Base-by-base conservation (phyloP, 2,329 filamentous ascomycete species). In the Ascomycota sp. region DNA sequence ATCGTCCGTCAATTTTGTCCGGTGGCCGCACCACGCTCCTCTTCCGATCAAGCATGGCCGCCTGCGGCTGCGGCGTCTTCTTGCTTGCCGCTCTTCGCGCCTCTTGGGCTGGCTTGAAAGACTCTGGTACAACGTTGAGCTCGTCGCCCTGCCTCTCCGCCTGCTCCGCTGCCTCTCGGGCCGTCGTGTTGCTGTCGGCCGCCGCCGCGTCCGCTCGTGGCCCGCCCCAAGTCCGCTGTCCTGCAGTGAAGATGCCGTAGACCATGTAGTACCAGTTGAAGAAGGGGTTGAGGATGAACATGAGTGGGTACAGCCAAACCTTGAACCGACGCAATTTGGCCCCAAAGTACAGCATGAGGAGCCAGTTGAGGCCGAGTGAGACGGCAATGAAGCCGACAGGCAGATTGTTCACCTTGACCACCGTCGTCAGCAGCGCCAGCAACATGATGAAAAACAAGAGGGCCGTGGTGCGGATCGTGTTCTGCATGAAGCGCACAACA, bases 211-310 rank as follows among this genome's bases (percentile, higher is more conserved):
- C 86, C 2, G 82, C 83, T 46, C 86, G 70, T 9, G 86, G 89
- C 0, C 86, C 86, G 42, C 86, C 86, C 86, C 89, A 98, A 2
- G 86, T 95, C 41, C 86, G 68, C 51, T 92, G 82, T 13, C 84
- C 83, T 25, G 84, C 83, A 1, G 86, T 93, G 54, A 92, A 89
- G 44, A 92, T 91, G 31, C 83, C 84, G 52, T 93, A 92, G 2
- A 92, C 77, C 78, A 93, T 92, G 58, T 95, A 95, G 37, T 82
- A 69, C 86, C 86, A 95, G 55, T 95, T 95, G 64, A 93, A 84
- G 49, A 95, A 91, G 1, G 89, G 86, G 48, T 93, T 95, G 40
- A 93, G 54, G 32, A 92, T 57, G 50, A 93, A 95, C 83, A 95
- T 93, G 40, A 95, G 46, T 0, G 86, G 86, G 50, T 95, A 95